Evolutionary conservation across 768 basidiomycete species (phyloP), one percentile per base, ranked within the genome.

Genomic region (Xerocomus spinulosus): DNA sequence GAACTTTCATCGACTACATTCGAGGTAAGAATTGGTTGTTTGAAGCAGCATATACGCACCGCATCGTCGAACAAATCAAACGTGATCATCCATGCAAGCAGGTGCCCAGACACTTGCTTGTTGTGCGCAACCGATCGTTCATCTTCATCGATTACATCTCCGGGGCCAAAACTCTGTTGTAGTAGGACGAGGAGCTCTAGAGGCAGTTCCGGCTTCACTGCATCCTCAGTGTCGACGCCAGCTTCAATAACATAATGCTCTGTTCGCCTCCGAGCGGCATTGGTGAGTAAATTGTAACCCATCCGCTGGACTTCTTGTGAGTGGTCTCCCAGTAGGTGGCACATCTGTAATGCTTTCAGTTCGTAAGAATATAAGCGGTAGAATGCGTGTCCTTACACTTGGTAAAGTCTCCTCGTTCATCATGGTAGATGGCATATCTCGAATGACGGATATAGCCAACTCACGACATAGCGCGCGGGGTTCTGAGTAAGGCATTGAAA

Each of bases 41-140:
- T 20, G 13, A n/a, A 25, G 21, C 13, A 4, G 17, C 5, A 44
- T 34, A 30, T 45, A 73, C 89, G 53, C 63, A 94, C 93, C 9
- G 91, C 86, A 63, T 89, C 82, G 21, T 73, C 71, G 67, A 96
- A 96, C 17, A 87, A 71, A 58, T 93, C 90, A 52, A 96, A 85
- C 1, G 84, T 62, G n/a, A 91, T 69, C 84, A 94, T 88, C 93
- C 92, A 96, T 2, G 77, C 79, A 9, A 96, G 75, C n/a, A 96
- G 68, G 52, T 80, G 79, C 4, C 84, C 82, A 51, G 88, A 81
- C 2, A 78, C 60, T 41, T 70, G 73, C 74, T 66, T 53, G 48
- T 54, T 60, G 50, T 42, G 53, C 5, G 40, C 23, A 50, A 67
- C 41, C 46, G 79, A 71, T 53, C 72, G 64, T 42, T 72, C 69